A percentile compares a stretch with the other conserved stretches of the same genome.
These are phyloP conservation scores for Vitis hybrid DNA, from an alignment of 177 flowering plant genomes.

Conservation along the genomic window DNA sequence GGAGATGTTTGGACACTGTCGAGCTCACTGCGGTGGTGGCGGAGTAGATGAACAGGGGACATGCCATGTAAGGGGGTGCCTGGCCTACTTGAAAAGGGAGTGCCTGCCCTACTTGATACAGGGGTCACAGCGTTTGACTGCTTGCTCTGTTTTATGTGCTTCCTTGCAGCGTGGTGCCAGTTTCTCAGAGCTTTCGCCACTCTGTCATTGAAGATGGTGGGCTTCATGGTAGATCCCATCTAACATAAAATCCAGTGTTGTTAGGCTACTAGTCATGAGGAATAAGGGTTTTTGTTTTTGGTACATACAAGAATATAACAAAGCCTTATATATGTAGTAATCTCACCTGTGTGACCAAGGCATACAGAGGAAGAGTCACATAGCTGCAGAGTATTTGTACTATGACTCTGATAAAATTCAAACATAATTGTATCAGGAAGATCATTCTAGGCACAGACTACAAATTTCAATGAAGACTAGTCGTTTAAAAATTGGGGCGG, in stretches of 20 bases:
- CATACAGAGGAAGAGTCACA: slow-evolving; percentile 87
- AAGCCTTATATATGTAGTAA: too few species aligned
- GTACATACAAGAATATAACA: too few species aligned
- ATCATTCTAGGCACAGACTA: not conserved
- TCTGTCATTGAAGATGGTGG: slow-evolving; percentile 49
- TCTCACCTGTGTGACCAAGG: slow-evolving; percentile 83
- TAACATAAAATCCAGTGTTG: slow-evolving; percentile 6
- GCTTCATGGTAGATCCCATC: slow-evolving; percentile 62
- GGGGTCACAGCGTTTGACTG: slow-evolving; percentile 34
- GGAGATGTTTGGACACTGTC: slow-evolving; percentile 31
- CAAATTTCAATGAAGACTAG: too few species aligned
- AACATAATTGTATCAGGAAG: slow-evolving; percentile 1
- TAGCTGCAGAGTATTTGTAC: slow-evolving; percentile 82
- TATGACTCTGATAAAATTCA: slow-evolving; percentile 46
- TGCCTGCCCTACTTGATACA: slow-evolving; percentile 23
- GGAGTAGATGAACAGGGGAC: slow-evolving; percentile 45
- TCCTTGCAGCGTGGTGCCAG: slow-evolving; percentile 54
- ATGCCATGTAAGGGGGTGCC: slow-evolving; percentile 34
- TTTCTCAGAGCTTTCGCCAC: slow-evolving; percentile 40
- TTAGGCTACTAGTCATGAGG: too few species aligned
- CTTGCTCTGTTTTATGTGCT: slow-evolving; percentile 39
- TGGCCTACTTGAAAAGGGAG: slow-evolving; percentile 45
- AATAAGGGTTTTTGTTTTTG: too few species aligned
- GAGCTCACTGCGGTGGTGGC: slow-evolving; percentile 9
- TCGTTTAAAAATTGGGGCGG: too few species aligned